Conservation (phyloP, 257 asterid genomes). For the Avicennia marina region DNA sequence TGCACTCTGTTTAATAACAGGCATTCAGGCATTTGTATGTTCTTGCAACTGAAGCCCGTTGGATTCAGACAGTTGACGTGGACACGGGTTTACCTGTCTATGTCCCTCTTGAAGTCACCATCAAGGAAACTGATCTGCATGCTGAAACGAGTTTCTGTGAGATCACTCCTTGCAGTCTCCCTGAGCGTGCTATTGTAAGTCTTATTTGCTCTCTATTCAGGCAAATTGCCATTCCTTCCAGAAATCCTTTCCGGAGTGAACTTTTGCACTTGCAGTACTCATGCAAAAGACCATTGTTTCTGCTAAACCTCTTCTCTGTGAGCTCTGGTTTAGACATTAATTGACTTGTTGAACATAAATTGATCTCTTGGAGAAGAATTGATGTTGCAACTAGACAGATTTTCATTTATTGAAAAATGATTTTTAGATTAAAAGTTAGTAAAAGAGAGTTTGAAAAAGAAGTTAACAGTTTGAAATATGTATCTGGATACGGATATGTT, state of each 20-base stretch:
- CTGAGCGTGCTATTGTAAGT: slow-evolving; percentile 91
- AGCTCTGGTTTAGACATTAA: too few species aligned
- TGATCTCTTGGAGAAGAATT: too few species aligned
- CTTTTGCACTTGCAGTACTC: too few species aligned
- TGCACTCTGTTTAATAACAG: slow-evolving; percentile 32
- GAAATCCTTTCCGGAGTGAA: not conserved
- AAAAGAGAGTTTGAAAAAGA: too few species aligned
- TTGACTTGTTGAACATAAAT: too few species aligned
- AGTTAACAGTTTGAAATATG: too few species aligned
- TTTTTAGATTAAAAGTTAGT: too few species aligned
- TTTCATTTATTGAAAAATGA: too few species aligned
- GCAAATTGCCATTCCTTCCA: slow-evolving; percentile 6
- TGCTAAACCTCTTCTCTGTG: too few species aligned
- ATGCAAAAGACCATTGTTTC: too few species aligned
- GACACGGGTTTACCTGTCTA: slow-evolving; percentile 93
- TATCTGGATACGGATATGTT: too few species aligned
- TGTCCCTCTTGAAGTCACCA: slow-evolving; percentile 87
- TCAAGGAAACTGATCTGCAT: slow-evolving; percentile 70
- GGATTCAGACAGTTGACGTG: slow-evolving; percentile 96
- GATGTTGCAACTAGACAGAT: too few species aligned
- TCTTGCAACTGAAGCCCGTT: slow-evolving; percentile 97
- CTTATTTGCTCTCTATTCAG: slow-evolving; percentile 7
- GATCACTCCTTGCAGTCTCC: slow-evolving; percentile 96
- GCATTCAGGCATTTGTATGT: slow-evolving; percentile 98
- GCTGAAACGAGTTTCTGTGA: slow-evolving; percentile 90